These are phyloP conservation scores for Fremontodendron californicum DNA, from an alignment of 345 rosid species.

Conservation along the genomic window DNA sequence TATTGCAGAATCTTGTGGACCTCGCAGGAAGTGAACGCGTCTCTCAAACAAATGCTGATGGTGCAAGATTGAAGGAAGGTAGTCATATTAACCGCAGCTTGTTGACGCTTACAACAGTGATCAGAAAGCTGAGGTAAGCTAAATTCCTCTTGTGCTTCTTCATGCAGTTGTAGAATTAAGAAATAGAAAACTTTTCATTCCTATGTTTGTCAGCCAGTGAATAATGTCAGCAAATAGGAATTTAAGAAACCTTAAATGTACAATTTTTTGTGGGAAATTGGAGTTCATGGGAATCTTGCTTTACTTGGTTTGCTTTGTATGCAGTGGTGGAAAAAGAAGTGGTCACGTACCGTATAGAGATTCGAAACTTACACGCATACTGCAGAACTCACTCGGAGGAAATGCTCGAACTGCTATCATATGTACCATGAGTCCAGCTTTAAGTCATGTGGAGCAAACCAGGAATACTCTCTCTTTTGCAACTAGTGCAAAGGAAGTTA, in stretches of 20 bases:
- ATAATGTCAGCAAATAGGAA: not conserved
- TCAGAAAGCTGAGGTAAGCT: conserved; percentile 84
- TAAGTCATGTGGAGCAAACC: conserved; percentile 87
- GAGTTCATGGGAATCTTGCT: not conserved
- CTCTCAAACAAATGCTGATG: conserved; percentile 81
- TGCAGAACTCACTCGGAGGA: conserved; percentile 93
- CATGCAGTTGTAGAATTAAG: not conserved
- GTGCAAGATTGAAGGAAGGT: conserved; percentile 84
- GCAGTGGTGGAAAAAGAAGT: conserved; percentile 67
- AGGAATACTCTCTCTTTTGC: conserved; percentile 83
- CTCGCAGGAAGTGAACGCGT: conserved; percentile 98
- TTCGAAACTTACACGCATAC: conserved; percentile 87
- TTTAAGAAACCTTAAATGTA: not conserved
- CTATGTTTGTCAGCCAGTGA: not conserved
- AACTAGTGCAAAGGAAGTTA: conserved; percentile 87
- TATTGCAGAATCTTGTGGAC: conserved; percentile 83
- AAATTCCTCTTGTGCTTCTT: not conserved
- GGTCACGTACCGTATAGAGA: conserved; percentile 85
- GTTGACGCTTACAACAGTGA: conserved; percentile 82
- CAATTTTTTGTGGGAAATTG: not conserved
- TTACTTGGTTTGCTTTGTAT: conserved; percentile 23
- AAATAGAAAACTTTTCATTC: not conserved
- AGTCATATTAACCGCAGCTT: conserved; percentile 91
- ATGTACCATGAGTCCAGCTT: conserved; percentile 89
- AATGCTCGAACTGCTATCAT: conserved; percentile 93